Evolutionary conservation across 345 rosid genomes (phyloP).

Genomic region (Salix arbutifolia): DNA sequence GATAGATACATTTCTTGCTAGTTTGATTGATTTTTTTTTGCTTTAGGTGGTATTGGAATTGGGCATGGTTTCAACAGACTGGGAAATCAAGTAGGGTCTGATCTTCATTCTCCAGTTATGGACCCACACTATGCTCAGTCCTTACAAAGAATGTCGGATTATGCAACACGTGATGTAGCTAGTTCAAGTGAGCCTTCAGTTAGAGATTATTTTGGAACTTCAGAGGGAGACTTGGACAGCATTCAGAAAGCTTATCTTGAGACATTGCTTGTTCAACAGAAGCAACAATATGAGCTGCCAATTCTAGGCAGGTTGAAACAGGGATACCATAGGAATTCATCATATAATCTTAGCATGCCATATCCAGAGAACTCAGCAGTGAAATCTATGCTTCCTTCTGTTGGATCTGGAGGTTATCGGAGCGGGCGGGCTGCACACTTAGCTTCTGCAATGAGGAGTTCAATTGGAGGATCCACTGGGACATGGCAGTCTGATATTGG

Average conservation of each 20-base stretch:
- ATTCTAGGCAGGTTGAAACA: conserved; percentile 41
- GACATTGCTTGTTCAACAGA: conserved; percentile 61
- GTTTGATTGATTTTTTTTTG: conserved; percentile 15
- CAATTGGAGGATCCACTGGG: conserved; percentile 47
- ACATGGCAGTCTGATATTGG: conserved; percentile 58
- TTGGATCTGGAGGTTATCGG: conserved; percentile 52
- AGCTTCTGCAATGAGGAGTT: conserved; percentile 52
- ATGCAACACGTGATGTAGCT: conserved; percentile 21
- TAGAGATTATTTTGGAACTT: conserved; percentile 41
- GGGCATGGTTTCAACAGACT: conserved; percentile 36
- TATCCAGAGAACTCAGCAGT: conserved; percentile 41
- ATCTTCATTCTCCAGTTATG: conserved; percentile 39
- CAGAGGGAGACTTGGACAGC: conserved; percentile 42
- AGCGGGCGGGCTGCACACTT: conserved; percentile 48
- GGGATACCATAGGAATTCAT: conserved; percentile 44
- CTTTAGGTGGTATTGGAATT: conserved; percentile 40
- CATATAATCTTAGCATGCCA: conserved; percentile 47
- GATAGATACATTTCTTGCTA: neutral
- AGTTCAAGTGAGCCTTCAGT: conserved; percentile 39
- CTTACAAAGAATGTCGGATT: conserved; percentile 43
- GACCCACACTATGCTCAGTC: conserved; percentile 55
- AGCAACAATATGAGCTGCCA: conserved; percentile 52
- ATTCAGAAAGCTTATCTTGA: conserved; percentile 57
- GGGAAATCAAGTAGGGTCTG: conserved; percentile 47
- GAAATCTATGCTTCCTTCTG: conserved; percentile 48